Conservation (phyloP, 2,329 filamentous ascomycete genomes). For the Alternaria incomplexa region DNA sequence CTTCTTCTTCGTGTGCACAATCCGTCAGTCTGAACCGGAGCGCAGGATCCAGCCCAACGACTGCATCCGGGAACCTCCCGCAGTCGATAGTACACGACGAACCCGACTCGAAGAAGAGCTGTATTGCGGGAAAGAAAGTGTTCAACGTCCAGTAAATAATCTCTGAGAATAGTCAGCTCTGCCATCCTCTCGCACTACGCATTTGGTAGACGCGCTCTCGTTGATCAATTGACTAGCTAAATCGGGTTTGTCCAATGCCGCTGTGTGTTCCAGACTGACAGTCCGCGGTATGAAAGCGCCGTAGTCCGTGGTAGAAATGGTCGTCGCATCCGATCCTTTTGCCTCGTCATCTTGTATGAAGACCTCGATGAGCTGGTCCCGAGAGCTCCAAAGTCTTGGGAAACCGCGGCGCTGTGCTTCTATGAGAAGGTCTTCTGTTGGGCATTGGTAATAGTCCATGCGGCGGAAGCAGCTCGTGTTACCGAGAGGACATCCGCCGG, state of each 20-base stretch:
- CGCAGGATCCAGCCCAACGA: constrained; percentile 29
- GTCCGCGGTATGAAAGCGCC: background rate
- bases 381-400: constrained; percentile 4
- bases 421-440: constrained; percentile 15
- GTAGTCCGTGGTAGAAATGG: constrained; percentile 14
- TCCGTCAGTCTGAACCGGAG: constrained; percentile 39
- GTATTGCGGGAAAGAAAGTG: constrained; percentile 37
- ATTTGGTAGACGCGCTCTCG: constrained; percentile 21
- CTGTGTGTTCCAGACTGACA: constrained; percentile 1
- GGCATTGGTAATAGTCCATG: constrained; percentile 37
- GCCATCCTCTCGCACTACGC: background rate
- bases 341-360: constrained; percentile 25
- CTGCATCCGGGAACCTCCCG: constrained; percentile 15
- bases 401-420: constrained; percentile 26
- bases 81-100: constrained; percentile 34
- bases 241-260: constrained; percentile 16
- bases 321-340: constrained; percentile 27
- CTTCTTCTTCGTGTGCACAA: constrained; percentile 34
- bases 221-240: constrained; percentile 19
- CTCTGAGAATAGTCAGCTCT: constrained; percentile 15
- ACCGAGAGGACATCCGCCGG: background rate
- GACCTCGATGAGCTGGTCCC: constrained; percentile 29
- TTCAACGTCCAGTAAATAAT: constrained; percentile 37
- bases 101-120: constrained; percentile 40
- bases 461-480: background rate